Conservation (phyloP, 1,284 basidiomycete genomes). For the Tremellales sp. region DNA sequence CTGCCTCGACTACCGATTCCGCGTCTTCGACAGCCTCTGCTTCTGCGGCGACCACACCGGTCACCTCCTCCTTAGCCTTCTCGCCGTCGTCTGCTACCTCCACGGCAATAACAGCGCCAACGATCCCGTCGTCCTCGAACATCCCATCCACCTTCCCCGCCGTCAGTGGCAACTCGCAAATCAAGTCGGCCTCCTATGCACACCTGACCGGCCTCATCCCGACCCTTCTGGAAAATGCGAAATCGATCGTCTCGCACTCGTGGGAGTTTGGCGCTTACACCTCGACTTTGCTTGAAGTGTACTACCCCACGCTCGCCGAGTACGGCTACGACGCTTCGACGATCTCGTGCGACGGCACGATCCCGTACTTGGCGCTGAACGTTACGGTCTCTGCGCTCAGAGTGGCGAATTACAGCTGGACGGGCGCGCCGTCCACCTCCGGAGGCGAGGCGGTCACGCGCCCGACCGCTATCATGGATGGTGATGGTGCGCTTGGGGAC, state of each 20-base stretch:
- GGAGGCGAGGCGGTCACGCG: constrained; percentile 2
- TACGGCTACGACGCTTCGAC: constrained; percentile 19
- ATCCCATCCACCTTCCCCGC: constrained; percentile 8
- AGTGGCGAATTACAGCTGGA: constrained; percentile 19
- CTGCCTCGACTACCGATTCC: no score
- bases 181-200: constrained; percentile 14
- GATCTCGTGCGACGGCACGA: constrained; percentile 3
- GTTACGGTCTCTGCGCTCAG: constrained; percentile 9
- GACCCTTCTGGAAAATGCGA: constrained; percentile 19
- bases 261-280: constrained; percentile 35
- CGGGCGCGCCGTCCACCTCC: constrained; percentile 8
- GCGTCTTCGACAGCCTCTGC: no score
- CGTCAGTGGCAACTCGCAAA: constrained; percentile 6
- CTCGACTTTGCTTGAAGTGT: constrained; percentile 29
- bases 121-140: no score
- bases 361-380: constrained; percentile 19
- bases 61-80: no score
- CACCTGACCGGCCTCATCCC: constrained; percentile 15
- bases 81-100: no score
- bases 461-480: constrained; percentile 20
- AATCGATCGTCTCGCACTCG: constrained; percentile 20
- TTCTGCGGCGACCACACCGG: no score
- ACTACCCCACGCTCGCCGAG: constrained; percentile 22
- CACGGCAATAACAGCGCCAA: no score
- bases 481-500: constrained; percentile 33